Base-by-base conservation (phyloP, 1,139 yeast species). In the Saccharomycopsis hybrid region DNA sequence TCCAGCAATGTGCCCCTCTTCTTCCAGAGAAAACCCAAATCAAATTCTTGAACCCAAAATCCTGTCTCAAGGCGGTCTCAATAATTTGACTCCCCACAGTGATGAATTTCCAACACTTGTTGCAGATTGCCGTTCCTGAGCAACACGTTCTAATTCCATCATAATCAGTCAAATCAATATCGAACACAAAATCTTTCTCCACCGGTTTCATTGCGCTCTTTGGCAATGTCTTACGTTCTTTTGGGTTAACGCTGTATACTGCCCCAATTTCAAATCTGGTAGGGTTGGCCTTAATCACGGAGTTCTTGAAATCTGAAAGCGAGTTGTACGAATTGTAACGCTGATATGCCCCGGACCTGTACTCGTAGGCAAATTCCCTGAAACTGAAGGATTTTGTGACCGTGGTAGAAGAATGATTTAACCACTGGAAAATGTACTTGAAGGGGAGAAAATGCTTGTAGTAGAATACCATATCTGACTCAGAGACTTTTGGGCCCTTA, bases 1-100 rank as follows among this genome's bases (percentile, higher is more conserved):
- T 76, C 99, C 99, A 92, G 59, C 97, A 95, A 73, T 92, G 99
- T 29, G 95, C 96, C 65, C 99, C 99, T 76, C 99, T 85, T 72
- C 99, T 83, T 45, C 99, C 99, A 0, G 97, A 88, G 63, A 88
- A 92, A 2, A 92, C 96, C 98, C 98, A 92, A 44, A 92, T 71
- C 62, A 89, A 71, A 64, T 88, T 83, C 51, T 81, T 70, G 65
- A 88, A 90, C 0, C 97, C 97, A 67, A 94, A 92, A 65, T 92
- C 98, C 47, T 88, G 87, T 51, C 78, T 70, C 51, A 92, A 70
- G 0, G 95, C 84, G 1, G 67, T 62, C 53, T 86, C 89, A 54
- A 94, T 70, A 43, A 90, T 79, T 59, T 80, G 76, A 52, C 90
- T 78, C 1, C 97, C 96, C 28, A 89, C 80, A n/a, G 86, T 81